A percentile compares a stretch with the other conserved stretches of the same genome.
Conservation (phyloP, 2,329 filamentous ascomycete genomes). For the Ophiocordyceps camponoti-saundersi region DNA sequence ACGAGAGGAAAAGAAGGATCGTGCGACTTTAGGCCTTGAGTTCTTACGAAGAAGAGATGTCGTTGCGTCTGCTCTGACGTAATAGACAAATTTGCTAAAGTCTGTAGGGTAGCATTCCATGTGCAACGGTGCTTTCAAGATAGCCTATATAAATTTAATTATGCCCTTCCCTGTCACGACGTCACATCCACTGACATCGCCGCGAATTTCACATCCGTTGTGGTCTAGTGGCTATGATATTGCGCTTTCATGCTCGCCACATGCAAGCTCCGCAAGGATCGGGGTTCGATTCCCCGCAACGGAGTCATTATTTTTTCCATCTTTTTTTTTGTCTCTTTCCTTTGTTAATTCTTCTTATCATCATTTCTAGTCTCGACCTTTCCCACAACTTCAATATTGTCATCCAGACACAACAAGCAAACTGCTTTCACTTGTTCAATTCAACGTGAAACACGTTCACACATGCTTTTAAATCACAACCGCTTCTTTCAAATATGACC, state of each 20-base stretch:
- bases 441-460: too few relatives aligned
- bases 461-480: too few relatives aligned
- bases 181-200: slow-evolving; percentile 1
- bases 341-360: neutral
- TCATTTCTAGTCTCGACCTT: slow-evolving; percentile 2
- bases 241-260: slow-evolving; percentile 6
- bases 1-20: too few relatives aligned
- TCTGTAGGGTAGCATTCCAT: too few relatives aligned
- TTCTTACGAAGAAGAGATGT: too few relatives aligned
- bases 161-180: neutral
- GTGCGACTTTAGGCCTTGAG: too few relatives aligned
- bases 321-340: slow-evolving; percentile 2
- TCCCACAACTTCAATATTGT: too few relatives aligned
- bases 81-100: too few relatives aligned
- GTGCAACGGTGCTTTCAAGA: too few relatives aligned
- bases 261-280: slow-evolving; percentile 6
- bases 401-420: too few relatives aligned
- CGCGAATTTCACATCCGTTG: slow-evolving; percentile 3
- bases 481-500: neutral
- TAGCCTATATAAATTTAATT: neutral
- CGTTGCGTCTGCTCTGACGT: too few relatives aligned
- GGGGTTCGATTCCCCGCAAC: slow-evolving; percentile 9
- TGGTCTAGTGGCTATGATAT: slow-evolving; percentile 9
- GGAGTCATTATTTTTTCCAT: slow-evolving; percentile 3
- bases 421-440: too few relatives aligned